Evolutionary conservation across 768 basidiomycete species (phyloP).

Genomic region (Thelephora aurantiotincta): DNA sequence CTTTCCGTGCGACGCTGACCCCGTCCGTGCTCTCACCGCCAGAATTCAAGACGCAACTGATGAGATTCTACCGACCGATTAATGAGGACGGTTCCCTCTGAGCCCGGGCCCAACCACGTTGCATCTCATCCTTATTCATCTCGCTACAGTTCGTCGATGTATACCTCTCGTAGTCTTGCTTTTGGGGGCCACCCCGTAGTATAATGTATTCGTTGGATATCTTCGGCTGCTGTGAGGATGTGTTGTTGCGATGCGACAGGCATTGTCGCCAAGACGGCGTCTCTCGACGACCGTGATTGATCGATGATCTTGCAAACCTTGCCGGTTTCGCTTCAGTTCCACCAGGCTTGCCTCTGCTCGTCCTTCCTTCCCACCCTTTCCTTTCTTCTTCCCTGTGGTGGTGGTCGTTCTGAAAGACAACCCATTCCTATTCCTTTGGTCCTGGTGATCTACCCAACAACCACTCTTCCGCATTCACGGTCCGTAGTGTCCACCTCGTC

Average conservation of each 20-base stretch:
- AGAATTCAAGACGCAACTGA: conserved; percentile 64
- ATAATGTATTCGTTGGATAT: not conserved
- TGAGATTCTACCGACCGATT: conserved; percentile 56
- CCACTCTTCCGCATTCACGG: not conserved
- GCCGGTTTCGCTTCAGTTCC: too few relatives aligned
- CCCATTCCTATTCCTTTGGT: not conserved
- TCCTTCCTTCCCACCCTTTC: not conserved
- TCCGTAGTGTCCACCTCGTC: not conserved
- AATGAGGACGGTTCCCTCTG: conserved; percentile 11
- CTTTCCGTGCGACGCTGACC: conserved; percentile 3
- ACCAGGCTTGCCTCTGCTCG: conserved; percentile 1
- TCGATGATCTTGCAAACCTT: too few relatives aligned
- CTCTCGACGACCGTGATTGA: not conserved
- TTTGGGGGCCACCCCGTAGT: not conserved
- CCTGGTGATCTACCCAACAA: not conserved
- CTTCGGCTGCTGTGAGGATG: not conserved
- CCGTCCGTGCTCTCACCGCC: conserved; percentile 2
- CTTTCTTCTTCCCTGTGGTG: conserved; percentile 6
- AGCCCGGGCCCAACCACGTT: too few relatives aligned
- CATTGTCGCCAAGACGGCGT: not conserved
- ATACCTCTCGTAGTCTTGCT: not conserved
- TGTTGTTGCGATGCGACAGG: not conserved
- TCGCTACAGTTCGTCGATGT: not conserved
- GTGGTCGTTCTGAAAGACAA: conserved; percentile 1
- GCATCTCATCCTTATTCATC: conserved; percentile 5